A percentile compares a stretch with the other conserved stretches of the same genome.
phyloP scores from a whole-genome alignment of 2,329 filamentous ascomycete species.

The Thelonectria olida region DNA sequence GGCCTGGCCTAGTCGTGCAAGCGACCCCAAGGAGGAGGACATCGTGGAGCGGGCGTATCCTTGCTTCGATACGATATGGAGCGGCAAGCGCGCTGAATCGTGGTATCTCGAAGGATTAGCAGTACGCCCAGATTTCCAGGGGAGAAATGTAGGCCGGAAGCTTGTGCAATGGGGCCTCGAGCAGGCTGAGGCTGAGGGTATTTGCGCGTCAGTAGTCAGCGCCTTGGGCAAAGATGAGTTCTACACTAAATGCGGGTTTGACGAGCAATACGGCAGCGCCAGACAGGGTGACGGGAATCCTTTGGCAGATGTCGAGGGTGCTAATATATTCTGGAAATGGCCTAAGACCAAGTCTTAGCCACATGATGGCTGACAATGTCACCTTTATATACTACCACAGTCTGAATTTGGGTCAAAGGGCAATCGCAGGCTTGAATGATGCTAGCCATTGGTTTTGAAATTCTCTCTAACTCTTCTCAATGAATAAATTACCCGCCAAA shows the following conservation, averaged over 20 bases:
- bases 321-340: conserved; percentile 33
- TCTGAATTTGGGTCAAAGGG: not conserved
- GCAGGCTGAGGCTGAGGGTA: conserved; percentile 44
- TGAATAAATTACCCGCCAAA: too few species aligned
- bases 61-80: conserved; percentile 27
- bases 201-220: conserved; percentile 51
- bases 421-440: too few species aligned
- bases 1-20: conserved; percentile 21
- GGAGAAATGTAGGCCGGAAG: conserved; percentile 45
- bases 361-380: not conserved
- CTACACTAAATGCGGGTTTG: conserved; percentile 38
- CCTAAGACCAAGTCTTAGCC: conserved; percentile 2
- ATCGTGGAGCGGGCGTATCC: conserved; percentile 28
- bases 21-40: conserved; percentile 23
- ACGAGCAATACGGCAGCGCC: conserved; percentile 25
- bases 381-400: not conserved
- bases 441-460: too few species aligned
- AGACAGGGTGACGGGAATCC: conserved; percentile 27
- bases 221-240: conserved; percentile 51
- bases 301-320: conserved; percentile 15
- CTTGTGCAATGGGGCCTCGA: conserved; percentile 54
- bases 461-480: too few species aligned
- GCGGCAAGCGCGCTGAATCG: conserved; percentile 29
- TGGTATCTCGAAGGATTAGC: conserved; percentile 51
- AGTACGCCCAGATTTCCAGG: conserved; percentile 51